phyloP scores from a whole-genome alignment of 2,329 filamentous ascomycete species.

The Paraphaeosphaeria minitans region DNA sequence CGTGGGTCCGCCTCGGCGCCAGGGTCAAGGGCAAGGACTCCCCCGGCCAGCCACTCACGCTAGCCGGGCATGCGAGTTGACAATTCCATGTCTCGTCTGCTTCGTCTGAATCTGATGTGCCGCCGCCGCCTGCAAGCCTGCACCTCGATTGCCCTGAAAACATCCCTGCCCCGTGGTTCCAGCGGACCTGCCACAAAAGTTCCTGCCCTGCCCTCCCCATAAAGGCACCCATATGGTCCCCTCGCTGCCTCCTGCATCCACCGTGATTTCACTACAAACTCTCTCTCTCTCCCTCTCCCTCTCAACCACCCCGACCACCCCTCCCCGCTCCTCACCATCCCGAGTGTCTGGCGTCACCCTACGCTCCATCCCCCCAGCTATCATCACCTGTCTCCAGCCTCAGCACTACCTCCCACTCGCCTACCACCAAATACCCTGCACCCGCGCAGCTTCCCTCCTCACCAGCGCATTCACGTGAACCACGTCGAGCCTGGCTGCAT shows the following conservation, averaged over 20 bases:
- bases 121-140: no score
- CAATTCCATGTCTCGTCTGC: conserved; percentile 3
- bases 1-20: neutral
- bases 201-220: conserved; percentile 9
- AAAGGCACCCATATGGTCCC: conserved; percentile 6
- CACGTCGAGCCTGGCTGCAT: conserved; percentile 28
- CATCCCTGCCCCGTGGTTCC: conserved; percentile 5
- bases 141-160: conserved; percentile 1
- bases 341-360: neutral
- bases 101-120: neutral
- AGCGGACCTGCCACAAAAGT: conserved; percentile 4
- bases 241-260: neutral
- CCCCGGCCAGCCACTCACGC: conserved; percentile 1
- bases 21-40: neutral
- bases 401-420: neutral
- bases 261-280: conserved; percentile 8
- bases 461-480: conserved; percentile 26
- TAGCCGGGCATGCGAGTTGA: neutral
- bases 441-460: conserved; percentile 2
- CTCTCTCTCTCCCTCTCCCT: neutral
- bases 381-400: neutral
- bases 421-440: conserved; percentile 3
- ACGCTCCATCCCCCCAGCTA: neutral
- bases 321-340: neutral
- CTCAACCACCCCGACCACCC: no score